Percentiles rank a stretch among this genome's conserved stretches.
Evolutionary conservation across 108 stramenopile genomes (phyloP).

Genomic region (Hondaea fermentalgiana): DNA sequence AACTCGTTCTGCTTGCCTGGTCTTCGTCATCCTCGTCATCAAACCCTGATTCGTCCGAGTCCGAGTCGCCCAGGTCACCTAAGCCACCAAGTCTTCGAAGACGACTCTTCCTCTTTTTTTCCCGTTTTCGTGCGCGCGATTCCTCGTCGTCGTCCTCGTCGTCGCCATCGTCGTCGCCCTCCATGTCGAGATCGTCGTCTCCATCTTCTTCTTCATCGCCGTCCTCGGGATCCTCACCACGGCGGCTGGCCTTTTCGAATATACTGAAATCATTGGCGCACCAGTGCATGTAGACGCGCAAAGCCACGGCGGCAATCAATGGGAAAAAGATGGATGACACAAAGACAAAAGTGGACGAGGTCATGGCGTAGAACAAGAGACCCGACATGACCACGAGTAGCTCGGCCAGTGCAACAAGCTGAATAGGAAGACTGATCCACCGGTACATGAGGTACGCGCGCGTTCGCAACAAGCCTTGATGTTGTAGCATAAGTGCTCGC

Average conservation of each 20-base stretch:
- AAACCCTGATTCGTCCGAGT: neutral
- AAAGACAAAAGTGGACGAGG: neutral
- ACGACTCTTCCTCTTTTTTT: too few relatives aligned
- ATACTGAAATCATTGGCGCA: neutral
- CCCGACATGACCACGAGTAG: slow-evolving; percentile 5
- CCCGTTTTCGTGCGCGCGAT: neutral
- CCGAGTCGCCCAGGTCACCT: neutral
- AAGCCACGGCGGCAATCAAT: neutral
- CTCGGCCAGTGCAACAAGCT: neutral
- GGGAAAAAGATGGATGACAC: neutral
- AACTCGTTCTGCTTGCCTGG: neutral
- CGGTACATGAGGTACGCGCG: neutral
- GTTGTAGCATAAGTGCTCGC: neutral
- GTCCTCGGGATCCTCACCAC: neutral
- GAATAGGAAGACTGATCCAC: neutral
- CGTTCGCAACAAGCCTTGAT: neutral
- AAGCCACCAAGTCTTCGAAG: neutral
- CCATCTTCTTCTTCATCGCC: neutral
- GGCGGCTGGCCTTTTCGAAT: neutral
- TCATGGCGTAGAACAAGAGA: neutral
- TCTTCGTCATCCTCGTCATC: neutral
- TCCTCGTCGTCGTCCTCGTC: neutral
- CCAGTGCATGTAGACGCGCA: neutral
- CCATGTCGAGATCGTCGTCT: neutral
- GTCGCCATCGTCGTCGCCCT: neutral